phyloP scores from a whole-genome alignment of 2,329 filamentous ascomycete species.

The Colletotrichum sublineola region DNA sequence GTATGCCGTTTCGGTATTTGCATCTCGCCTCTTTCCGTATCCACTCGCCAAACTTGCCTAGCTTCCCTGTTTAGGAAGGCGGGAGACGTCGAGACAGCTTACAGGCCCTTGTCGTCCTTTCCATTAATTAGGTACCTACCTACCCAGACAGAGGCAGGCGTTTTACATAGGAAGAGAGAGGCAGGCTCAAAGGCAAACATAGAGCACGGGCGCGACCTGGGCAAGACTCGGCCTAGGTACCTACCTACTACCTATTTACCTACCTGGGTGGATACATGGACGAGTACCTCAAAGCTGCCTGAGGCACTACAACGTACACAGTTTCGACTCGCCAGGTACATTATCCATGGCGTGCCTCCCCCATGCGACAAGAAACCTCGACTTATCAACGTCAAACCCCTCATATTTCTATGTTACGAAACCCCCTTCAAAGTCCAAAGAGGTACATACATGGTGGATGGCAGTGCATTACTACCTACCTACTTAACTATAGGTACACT shows the following conservation, averaged over 20 bases:
- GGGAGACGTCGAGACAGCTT: constrained; percentile 22
- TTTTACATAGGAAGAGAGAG: background rate
- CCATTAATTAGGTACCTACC: too few relatives aligned
- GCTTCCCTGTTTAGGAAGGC: constrained; percentile 36
- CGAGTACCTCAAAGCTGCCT: background rate
- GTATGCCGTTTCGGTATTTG: constrained; percentile 34
- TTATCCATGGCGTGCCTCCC: background rate
- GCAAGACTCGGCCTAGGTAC: background rate
- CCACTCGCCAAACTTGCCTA: constrained; percentile 37
- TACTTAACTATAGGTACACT: constrained; percentile 3
- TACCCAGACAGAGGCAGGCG: background rate
- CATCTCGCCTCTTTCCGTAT: constrained; percentile 22
- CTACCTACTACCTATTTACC: background rate
- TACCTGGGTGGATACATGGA: background rate
- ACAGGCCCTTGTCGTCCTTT: background rate
- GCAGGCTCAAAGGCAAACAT: background rate
- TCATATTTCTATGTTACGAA: background rate
- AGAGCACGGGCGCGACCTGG: background rate
- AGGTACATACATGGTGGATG: background rate
- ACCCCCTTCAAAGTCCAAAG: background rate
- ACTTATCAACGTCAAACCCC: constrained; percentile 26
- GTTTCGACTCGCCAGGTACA: background rate
- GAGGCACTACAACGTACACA: background rate
- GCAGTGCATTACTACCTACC: background rate
- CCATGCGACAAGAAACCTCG: background rate